Percentiles rank a stretch among this genome's conserved stretches.
Conservation (phyloP, 2,329 filamentous ascomycete genomes). For the Balansia obtecta region DNA sequence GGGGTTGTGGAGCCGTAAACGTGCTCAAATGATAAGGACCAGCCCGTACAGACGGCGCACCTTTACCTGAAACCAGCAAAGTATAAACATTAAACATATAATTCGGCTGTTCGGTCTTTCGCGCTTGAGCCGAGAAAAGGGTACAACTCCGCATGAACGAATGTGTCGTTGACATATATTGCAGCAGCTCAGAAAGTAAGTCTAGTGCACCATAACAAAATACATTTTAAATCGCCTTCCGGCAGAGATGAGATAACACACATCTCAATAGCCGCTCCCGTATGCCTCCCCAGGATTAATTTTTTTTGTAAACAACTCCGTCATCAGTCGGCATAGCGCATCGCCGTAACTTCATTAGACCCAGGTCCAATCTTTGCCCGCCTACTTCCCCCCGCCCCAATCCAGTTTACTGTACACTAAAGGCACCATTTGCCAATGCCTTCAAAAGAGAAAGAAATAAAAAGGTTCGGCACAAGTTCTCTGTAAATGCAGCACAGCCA, state of each 20-base stretch:
- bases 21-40: too few relatives aligned
- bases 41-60: too few relatives aligned
- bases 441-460: background rate
- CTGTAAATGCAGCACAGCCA: too few relatives aligned
- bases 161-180: slow-evolving; percentile 6
- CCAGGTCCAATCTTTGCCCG: background rate
- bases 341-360: background rate
- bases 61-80: too few relatives aligned
- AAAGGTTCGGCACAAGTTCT: too few relatives aligned
- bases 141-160: background rate
- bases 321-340: background rate
- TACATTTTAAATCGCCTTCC: slow-evolving; percentile 15
- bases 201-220: slow-evolving; percentile 14
- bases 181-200: slow-evolving; percentile 11
- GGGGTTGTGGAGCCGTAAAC: too few relatives aligned
- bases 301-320: background rate
- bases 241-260: slow-evolving; percentile 18
- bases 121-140: too few relatives aligned
- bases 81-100: too few relatives aligned
- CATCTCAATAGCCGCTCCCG: slow-evolving; percentile 10
- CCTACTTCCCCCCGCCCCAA: background rate
- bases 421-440: background rate
- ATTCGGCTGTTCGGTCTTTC: too few relatives aligned
- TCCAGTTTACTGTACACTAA: slow-evolving; percentile 6
- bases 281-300: slow-evolving; percentile 11